These are phyloP conservation scores for Didymellaceae sp. DNA, from an alignment of 2,329 filamentous ascomycete species.

Conservation along the genomic window DNA sequence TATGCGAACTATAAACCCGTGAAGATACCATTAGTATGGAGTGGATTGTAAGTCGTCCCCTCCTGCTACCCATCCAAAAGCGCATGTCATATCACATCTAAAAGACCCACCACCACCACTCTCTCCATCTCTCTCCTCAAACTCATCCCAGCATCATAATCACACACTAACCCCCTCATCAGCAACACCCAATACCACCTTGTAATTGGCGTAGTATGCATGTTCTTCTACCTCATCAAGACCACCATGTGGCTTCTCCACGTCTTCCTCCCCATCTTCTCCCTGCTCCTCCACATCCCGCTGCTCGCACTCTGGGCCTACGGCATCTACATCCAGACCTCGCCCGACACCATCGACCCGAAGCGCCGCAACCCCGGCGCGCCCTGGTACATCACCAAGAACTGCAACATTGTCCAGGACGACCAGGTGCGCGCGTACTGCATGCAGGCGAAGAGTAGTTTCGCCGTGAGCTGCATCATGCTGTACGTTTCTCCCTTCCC, in stretches of 20 bases:
- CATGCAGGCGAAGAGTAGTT: conserved; percentile 70
- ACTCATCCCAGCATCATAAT: neutral
- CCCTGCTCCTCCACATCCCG: conserved; percentile 62
- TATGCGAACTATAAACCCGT: conserved; percentile 73
- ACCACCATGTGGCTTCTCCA: conserved; percentile 73
- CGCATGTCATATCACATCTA: neutral
- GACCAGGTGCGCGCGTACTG: conserved; percentile 65
- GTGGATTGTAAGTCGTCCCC: conserved; percentile 65
- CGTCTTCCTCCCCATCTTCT: conserved; percentile 71
- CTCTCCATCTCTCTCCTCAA: too few relatives aligned
- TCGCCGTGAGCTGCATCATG: conserved; percentile 70
- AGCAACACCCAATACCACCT: conserved; percentile 80
- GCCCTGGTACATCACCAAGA: conserved; percentile 78
- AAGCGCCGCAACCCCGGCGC: conserved; percentile 65
- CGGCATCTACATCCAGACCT: conserved; percentile 73
- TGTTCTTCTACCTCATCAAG: conserved; percentile 78
- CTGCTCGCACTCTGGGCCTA: conserved; percentile 69
- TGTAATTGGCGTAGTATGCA: conserved; percentile 75
- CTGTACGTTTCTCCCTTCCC: conserved; percentile 61
- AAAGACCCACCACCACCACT: too few relatives aligned
- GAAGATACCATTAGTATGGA: conserved; percentile 74
- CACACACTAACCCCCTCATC: conserved; percentile 14
- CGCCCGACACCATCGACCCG: conserved; percentile 74
- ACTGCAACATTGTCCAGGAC: conserved; percentile 66
- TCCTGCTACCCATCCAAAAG: neutral